These are phyloP conservation scores for Trypanosoma caninum DNA, from an alignment of 208 protist genomes.

Conservation along the genomic window DNA sequence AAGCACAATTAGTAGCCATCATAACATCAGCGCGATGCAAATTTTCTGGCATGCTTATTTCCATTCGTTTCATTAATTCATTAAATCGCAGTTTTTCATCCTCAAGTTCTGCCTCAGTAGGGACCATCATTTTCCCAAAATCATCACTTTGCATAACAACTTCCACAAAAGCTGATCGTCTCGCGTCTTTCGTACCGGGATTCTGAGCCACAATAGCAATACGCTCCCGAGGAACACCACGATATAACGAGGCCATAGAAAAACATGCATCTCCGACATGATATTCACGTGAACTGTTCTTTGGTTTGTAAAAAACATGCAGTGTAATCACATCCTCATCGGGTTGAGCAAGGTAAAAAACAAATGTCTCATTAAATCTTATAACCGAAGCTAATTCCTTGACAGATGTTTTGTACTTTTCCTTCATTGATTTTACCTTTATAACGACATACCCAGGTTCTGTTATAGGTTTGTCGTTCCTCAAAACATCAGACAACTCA, in stretches of 20 bases:
- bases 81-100: constrained; percentile 65
- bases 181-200: constrained; percentile 66
- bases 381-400: constrained; percentile 67
- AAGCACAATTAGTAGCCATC: constrained; percentile 35
- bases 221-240: constrained; percentile 67
- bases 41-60: constrained; percentile 57
- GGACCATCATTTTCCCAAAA: constrained; percentile 63
- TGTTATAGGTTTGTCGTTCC: constrained; percentile 60
- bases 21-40: constrained; percentile 80
- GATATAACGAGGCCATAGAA: constrained; percentile 77
- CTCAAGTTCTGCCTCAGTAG: constrained; percentile 52
- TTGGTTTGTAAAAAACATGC: constrained; percentile 84
- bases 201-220: constrained; percentile 78
- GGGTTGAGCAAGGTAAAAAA: constrained; percentile 85
- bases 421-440: constrained; percentile 88
- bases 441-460: constrained; percentile 77
- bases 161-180: constrained; percentile 56
- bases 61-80: constrained; percentile 51
- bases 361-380: constrained; percentile 80
- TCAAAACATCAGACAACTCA: constrained; percentile 54
- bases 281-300: constrained; percentile 56
- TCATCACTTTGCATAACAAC: constrained; percentile 81
- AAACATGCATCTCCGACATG: constrained; percentile 86
- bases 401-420: constrained; percentile 88
- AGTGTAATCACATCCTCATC: constrained; percentile 89